Evolutionary conservation across 2,329 filamentous ascomycete genomes (phyloP), one percentile per base, ranked within the genome.

Genomic region (Ophiostoma triangulosporum): DNA sequence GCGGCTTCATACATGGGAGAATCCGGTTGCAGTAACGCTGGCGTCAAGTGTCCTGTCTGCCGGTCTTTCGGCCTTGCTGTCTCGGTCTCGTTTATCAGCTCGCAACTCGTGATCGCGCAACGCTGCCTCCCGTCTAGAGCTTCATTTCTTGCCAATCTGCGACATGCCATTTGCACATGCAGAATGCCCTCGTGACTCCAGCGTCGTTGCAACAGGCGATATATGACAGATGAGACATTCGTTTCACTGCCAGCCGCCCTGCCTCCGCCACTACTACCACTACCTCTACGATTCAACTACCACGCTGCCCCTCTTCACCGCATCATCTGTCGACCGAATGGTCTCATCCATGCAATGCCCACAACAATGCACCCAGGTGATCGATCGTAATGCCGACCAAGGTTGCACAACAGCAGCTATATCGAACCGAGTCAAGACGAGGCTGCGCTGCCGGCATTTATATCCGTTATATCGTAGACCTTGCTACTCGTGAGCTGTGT

Each of bases 1-100:
- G 85, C 58, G 91, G 91, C 0, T 95, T 95, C 60, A 72, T 82
- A 12, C 70, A 65, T 54, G 78, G 76, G 0, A 69, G 59, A 38
- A 58, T 77, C 32, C 60, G 57, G 17, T 57, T 71, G 40, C 7
- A 27, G 14, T 46, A 27, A 49, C 9, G 8, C 1, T n/a, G 2
- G 1, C 24, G n/a, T 12, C 12, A 31, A 31, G 11, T 29, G 26
- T 17, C 15, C 4, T 48, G 24, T 48, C 15, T 20, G 22, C 17
- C 38, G 17, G 5, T 9, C 38, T 8, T 5, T 6, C 32, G 4
- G 5, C 32, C 5, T 11, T 31, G 6, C 29, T 31, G 29, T 31
- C 7, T 31, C 29, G 3, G 29, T 43, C n/a, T 43, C 20, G 17
- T 12, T 17, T 4, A 20, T 40, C n/a, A n/a, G n/a, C n/a, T n/a